Evolutionary conservation across 345 rosid genomes (phyloP), one percentile per base, ranked within the genome.

Genomic region (Noccaea bulbosa): DNA sequence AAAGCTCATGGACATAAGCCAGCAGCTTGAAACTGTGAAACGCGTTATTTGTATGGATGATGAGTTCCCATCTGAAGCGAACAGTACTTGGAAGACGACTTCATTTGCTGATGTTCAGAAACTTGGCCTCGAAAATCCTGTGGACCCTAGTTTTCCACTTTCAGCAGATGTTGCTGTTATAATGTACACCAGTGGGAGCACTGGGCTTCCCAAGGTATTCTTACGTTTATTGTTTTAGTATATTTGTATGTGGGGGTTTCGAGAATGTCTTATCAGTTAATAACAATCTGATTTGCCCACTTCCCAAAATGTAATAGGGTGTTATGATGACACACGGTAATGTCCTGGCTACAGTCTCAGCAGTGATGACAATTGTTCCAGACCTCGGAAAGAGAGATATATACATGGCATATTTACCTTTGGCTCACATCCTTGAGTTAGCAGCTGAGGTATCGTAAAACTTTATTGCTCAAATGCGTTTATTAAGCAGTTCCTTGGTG

Each of bases 131-230:
- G 90, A 86, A 83, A 92, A 86, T 72, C 84, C 92, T 8, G 77
- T 82, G 1, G 83, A 67, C 24, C 84, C 97, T n/a, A 88, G 80
- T 76, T 85, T 88, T 58, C 99, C 99, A 8, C 76, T 80, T 69
- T 46, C 92, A 61, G 81, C 85, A 68, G 99, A 95, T 78, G 76
- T 88, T 75, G 99, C 98, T 54, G 96, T 95, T 65, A 88, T 95
- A 69, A 92, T 95, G 99, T 95, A 92, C 74, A 95, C 99, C 58
- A 95, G 99, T 85, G 99, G 99, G 63, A 92, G 99, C 79, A 89
- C 98, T 69, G 97, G 99, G 30, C 73, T 92, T 85, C 98, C 98
- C 12, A 95, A 95, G 97, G 99, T 20, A 20, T 20, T 20, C 22
- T 20, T 20, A 20, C 22, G 1, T 20, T 20, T 20, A 20, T 1